phyloP scores from a whole-genome alignment of 441 rosid genomes.

The Erodium trifolium region DNA sequence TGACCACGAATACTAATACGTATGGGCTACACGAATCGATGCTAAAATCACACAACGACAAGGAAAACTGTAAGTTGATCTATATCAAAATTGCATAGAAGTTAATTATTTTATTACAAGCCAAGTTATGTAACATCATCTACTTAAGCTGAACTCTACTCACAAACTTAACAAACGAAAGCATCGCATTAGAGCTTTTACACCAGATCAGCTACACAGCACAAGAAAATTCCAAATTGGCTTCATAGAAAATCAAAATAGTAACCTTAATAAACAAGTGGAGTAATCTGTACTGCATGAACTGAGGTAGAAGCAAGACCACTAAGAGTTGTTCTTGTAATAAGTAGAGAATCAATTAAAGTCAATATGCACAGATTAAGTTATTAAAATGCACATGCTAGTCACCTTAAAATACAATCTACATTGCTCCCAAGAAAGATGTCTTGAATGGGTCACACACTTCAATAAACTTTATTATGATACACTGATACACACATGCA shows the following conservation, averaged over 20 bases:
- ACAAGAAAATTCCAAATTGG: neutral
- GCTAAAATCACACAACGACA: neutral
- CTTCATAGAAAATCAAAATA: neutral
- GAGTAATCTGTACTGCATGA: neutral
- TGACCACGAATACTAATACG: neutral
- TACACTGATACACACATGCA: neutral
- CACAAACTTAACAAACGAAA: no score
- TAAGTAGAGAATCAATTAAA: neutral
- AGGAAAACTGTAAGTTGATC: neutral
- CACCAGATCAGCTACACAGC: neutral
- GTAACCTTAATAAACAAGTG: neutral
- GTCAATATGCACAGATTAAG: neutral
- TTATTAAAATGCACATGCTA: neutral
- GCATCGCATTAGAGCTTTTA: no score
- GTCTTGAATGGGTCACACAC: no score
- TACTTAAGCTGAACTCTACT: no score
- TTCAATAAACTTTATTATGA: neutral
- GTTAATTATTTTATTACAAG: neutral
- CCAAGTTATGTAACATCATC: neutral
- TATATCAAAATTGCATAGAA: neutral
- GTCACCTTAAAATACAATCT: neutral
- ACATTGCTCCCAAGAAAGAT: neutral
- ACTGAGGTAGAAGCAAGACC: neutral
- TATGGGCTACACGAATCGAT: neutral
- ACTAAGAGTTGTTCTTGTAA: neutral